Conservation (phyloP, 1,284 basidiomycete species). For the Melampsora larici-populina region DNA sequence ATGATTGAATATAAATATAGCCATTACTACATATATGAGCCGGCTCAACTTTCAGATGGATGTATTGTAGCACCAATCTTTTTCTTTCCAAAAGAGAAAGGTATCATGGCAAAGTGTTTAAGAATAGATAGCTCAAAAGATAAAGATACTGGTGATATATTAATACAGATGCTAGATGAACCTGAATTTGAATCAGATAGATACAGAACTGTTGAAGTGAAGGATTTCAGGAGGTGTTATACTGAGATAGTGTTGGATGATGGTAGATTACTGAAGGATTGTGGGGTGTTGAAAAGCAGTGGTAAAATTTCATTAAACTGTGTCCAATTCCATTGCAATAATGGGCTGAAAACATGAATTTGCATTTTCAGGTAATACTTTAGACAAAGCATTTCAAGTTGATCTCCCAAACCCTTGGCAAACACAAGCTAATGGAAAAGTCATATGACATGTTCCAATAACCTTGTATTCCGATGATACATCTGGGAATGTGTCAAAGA, state of each 20-base stretch:
- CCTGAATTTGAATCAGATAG: not conserved
- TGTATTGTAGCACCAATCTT: not conserved
- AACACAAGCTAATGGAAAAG: not conserved
- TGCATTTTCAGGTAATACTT: not conserved
- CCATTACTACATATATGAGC: not conserved
- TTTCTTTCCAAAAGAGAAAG: not conserved
- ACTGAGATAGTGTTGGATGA: not conserved
- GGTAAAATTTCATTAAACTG: not conserved
- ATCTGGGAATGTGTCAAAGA: not conserved
- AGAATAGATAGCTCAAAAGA: not conserved
- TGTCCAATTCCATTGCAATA: not conserved
- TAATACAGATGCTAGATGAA: not conserved
- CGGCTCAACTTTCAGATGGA: not conserved
- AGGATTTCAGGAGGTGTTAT: not conserved
- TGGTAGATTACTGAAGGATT: not conserved
- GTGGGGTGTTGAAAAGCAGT: not conserved
- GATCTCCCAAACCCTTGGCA: not conserved
- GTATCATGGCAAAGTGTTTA: not conserved
- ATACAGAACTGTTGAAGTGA: not conserved
- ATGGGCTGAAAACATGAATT: not conserved
- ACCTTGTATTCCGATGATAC: no score
- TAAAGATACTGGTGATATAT: not conserved
- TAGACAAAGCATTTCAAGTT: not conserved
- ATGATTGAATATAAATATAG: not conserved
- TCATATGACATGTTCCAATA: not conserved